phyloP scores from a whole-genome alignment of 768 basidiomycete genomes.

The Suillus weaverae region DNA sequence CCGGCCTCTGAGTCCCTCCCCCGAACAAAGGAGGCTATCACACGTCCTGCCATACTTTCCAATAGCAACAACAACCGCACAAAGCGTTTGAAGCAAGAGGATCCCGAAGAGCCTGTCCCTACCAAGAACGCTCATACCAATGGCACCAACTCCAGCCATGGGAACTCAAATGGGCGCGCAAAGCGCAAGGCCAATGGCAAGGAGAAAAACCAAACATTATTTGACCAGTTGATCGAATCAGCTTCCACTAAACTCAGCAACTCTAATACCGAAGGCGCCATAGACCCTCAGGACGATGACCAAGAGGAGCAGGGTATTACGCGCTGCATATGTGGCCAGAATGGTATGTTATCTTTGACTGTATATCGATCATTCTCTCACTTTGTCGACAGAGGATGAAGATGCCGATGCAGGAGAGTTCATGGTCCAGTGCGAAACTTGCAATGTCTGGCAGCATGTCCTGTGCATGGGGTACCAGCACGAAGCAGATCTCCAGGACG shows the following conservation, averaged over 20 bases:
- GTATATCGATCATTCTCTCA: slow-evolving; percentile 20
- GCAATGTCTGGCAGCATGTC: slow-evolving; percentile 98
- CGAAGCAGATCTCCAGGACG: slow-evolving; percentile 69
- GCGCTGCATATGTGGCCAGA: slow-evolving; percentile 84
- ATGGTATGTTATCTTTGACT: slow-evolving; percentile 49
- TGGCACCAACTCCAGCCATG: slow-evolving; percentile 30
- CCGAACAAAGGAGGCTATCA: slow-evolving; percentile 43
- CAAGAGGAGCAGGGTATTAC: slow-evolving; percentile 62
- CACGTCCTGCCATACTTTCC: slow-evolving; percentile 39
- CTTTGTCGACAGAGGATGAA: slow-evolving; percentile 54
- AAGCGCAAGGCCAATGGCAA: slow-evolving; percentile 72
- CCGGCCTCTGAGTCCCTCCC: slow-evolving; percentile 48
- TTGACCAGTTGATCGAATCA: slow-evolving; percentile 32
- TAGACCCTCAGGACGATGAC: slow-evolving; percentile 41
- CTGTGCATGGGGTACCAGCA: slow-evolving; percentile 91
- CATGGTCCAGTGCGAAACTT: slow-evolving; percentile 97
- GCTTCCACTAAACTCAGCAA: slow-evolving; percentile 27
- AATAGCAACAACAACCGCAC: slow-evolving; percentile 41
- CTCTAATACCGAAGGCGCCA: slow-evolving; percentile 34
- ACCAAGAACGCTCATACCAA: slow-evolving; percentile 45
- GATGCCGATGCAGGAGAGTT: slow-evolving; percentile 87
- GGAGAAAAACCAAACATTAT: slow-evolving; percentile 42
- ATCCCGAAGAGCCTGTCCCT: slow-evolving; percentile 56
- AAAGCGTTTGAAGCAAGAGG: slow-evolving; percentile 75
- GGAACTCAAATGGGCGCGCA: slow-evolving; percentile 38